Evolutionary conservation across 495 filamentous ascomycete species (phyloP), one percentile per base, ranked within the genome.

Genomic region (Penicillium manginii): DNA sequence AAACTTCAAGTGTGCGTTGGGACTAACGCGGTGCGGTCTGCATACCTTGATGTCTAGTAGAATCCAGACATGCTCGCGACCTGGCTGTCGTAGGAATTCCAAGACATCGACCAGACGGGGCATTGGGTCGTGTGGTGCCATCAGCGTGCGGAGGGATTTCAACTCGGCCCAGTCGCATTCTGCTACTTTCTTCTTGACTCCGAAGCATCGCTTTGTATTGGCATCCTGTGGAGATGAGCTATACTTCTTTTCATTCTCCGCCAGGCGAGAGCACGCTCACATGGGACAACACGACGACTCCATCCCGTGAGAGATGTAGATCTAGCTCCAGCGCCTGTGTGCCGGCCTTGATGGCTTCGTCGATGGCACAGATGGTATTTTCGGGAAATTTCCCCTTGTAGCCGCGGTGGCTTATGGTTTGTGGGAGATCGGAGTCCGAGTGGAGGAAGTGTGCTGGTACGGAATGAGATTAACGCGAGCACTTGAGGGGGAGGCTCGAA

Each of bases 281-380:
- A 76, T 94, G 91, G 31, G 89, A 90, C 4, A 97, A 72, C 15
- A 98, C 89, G 1, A 97, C 88, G 0, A 96, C 86, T 10, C 87
- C 86, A 69, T 98, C 93, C 54, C 82, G 85, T 2, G 90, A 86
- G 21, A 96, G 67, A 63, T 96, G 93, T 17, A 97, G 67, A 69
- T 98, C 93, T 9, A 91, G 91, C 73, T 98, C 93, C 17, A 98
- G 75, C 0, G 90, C 93, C 66, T 97, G 83, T 2, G 87, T 85
- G 26, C 92, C 91, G 22, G 83, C 85, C 15, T 83, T 74, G 0
- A 92, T 79, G 4, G 93, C 93, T 3, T 77, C 86, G 42, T 77
- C 73, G 73, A 97, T 94, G 8, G 90, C 90, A 14, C 74, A 78
- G 79, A 97, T 83, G 2, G 90, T 88, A 71, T 98, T 98, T 74